A percentile compares a stretch with the other conserved stretches of the same genome.
These are phyloP conservation scores for Auriscalpium microsporum DNA, from an alignment of 768 basidiomycete genomes.

Conservation along the genomic window DNA sequence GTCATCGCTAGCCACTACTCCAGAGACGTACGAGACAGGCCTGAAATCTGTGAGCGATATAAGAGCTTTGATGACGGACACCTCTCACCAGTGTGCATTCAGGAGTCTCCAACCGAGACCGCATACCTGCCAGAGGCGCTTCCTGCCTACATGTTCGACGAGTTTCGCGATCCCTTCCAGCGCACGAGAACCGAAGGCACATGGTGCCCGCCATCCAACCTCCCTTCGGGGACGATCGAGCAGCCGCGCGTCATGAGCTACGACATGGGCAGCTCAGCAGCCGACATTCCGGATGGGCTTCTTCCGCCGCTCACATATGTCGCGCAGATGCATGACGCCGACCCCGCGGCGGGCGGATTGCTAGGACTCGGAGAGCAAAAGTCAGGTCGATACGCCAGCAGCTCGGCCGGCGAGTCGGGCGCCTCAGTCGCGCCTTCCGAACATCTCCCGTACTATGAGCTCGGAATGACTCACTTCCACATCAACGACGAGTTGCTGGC, in stretches of 20 bases:
- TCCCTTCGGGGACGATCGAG: neutral
- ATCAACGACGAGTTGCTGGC: neutral
- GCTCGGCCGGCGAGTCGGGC: neutral
- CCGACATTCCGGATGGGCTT: neutral
- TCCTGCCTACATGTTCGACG: neutral
- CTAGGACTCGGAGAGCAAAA: too few relatives aligned
- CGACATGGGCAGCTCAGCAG: neutral
- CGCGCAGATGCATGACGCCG: neutral
- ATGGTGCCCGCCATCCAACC: neutral
- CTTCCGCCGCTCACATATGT: neutral
- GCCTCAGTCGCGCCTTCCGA: neutral
- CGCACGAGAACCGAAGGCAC: neutral
- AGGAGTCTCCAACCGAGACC: neutral
- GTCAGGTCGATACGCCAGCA: neutral
- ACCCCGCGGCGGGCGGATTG: neutral
- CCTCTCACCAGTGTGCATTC: neutral
- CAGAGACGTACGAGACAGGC: neutral
- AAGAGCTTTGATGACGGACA: neutral
- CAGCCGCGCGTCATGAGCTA: neutral
- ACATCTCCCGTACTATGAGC: neutral
- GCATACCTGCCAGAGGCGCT: neutral
- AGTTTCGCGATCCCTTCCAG: neutral
- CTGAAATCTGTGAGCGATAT: neutral
- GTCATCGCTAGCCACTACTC: neutral
- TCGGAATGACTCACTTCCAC: neutral